A percentile compares a stretch with the other conserved stretches of the same genome.
Evolutionary conservation across 2,329 filamentous ascomycete genomes (phyloP).

Genomic region (Elsinoe necatrix): DNA sequence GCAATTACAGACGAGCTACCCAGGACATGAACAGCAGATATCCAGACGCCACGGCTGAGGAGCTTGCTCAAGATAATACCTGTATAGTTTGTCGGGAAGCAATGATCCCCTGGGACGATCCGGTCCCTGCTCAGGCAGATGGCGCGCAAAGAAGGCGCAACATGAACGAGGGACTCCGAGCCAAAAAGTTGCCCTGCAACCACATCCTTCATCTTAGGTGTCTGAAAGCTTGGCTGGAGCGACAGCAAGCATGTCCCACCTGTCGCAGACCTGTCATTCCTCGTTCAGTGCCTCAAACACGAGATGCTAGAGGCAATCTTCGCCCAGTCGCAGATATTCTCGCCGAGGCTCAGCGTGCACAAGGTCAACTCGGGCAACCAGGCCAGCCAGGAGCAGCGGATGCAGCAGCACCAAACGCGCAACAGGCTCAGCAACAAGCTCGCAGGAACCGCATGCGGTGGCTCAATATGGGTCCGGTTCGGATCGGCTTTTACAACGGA

Average conservation of each 20-base stretch:
- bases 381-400: conserved; percentile 1
- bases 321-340: conserved; percentile 2
- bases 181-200: conserved; percentile 93
- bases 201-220: conserved; percentile 93
- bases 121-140: conserved; percentile 30
- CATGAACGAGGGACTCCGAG: conserved; percentile 71
- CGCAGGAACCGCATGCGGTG: conserved; percentile 35
- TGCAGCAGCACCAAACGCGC: not conserved
- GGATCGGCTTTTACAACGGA: conserved; percentile 60
- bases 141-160: conserved; percentile 20
- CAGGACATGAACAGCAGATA: conserved; percentile 88
- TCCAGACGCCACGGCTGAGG: conserved; percentile 79
- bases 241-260: conserved; percentile 94
- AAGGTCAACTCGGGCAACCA: conserved; percentile 31
- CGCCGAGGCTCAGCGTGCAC: not conserved
- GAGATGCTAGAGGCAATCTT: conserved; percentile 9
- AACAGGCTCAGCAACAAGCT: conserved; percentile 9
- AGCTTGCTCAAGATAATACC: conserved; percentile 77
- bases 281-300: conserved; percentile 17
- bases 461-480: conserved; percentile 65
- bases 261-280: conserved; percentile 68
- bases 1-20: conserved; percentile 84
- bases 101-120: conserved; percentile 71
- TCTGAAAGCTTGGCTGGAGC: conserved; percentile 91
- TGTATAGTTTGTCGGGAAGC: conserved; percentile 97